Evolutionary conservation across 371 early-diverging fungal genomes (phyloP).

Genomic region (Apophysomyces trapeziformis): DNA sequence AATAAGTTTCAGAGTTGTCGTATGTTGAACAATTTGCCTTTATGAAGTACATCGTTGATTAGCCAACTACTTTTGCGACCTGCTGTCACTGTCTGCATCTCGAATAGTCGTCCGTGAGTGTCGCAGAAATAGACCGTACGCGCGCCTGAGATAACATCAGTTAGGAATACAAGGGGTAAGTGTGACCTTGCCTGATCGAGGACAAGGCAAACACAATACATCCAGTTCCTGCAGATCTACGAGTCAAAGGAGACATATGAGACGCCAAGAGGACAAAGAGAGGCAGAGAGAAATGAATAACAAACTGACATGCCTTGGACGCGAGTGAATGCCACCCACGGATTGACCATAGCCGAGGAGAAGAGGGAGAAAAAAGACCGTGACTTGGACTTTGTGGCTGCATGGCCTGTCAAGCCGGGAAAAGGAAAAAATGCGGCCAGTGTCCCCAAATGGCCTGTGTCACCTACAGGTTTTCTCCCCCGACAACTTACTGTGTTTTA

Average conservation of each 20-base stretch:
- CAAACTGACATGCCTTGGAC: not conserved
- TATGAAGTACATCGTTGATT: not conserved
- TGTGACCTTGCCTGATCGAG: not conserved
- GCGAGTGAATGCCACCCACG: not conserved
- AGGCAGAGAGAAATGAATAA: not conserved
- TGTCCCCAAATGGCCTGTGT: no score
- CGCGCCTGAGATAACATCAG: not conserved
- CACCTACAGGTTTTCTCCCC: no score
- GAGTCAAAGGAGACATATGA: not conserved
- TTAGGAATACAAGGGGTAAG: not conserved
- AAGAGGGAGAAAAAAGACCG: not conserved
- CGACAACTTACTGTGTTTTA: no score
- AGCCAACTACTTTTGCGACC: conserved; percentile 1
- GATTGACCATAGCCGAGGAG: not conserved
- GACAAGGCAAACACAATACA: not conserved
- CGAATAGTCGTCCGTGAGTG: not conserved
- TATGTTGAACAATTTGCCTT: not conserved
- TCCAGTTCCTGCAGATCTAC: not conserved
- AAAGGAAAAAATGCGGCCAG: no score
- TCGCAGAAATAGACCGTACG: not conserved
- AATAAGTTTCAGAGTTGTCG: not conserved
- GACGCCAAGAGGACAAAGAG: not conserved
- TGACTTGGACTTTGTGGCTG: not conserved
- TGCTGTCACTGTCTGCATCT: not conserved
- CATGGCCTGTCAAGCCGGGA: no score